Percentiles rank a stretch among this genome's conserved stretches.
Conservation (phyloP, 1,139 yeast species). For the Hansenula sp. region DNA sequence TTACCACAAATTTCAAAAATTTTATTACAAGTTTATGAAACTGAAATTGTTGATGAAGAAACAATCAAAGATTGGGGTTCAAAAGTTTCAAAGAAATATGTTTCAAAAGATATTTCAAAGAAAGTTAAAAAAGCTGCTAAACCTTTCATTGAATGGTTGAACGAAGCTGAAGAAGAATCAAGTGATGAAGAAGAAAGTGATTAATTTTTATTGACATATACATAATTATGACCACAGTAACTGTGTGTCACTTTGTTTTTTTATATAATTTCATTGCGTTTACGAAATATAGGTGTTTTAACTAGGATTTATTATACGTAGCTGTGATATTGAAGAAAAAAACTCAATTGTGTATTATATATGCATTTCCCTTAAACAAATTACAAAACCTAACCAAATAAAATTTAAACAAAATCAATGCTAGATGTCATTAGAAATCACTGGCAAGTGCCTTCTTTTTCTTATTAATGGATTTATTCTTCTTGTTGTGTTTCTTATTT, state of each 20-base stretch:
- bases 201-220: neutral
- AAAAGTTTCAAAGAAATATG: constrained; percentile 89
- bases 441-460: neutral
- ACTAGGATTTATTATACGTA: too few relatives aligned
- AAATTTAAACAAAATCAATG: neutral
- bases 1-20: constrained; percentile 76
- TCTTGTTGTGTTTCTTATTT: constrained; percentile 73
- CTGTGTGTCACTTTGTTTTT: neutral
- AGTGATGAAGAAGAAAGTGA: constrained; percentile 44
- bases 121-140: constrained; percentile 96
- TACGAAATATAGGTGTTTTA: too few relatives aligned
- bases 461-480: constrained; percentile 33
- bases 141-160: constrained; percentile 91
- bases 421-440: neutral
- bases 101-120: constrained; percentile 86
- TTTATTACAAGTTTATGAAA: constrained; percentile 73
- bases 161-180: constrained; percentile 81
- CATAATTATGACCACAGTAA: neutral
- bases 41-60: constrained; percentile 82
- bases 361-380: too few relatives aligned
- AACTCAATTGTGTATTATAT: too few relatives aligned
- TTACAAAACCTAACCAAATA: neutral
- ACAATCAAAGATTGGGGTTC: constrained; percentile 82
- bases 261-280: neutral
- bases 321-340: neutral